Conservation (phyloP, 192 early-diverging fungal species). For the Dissophora globulifera region DNA sequence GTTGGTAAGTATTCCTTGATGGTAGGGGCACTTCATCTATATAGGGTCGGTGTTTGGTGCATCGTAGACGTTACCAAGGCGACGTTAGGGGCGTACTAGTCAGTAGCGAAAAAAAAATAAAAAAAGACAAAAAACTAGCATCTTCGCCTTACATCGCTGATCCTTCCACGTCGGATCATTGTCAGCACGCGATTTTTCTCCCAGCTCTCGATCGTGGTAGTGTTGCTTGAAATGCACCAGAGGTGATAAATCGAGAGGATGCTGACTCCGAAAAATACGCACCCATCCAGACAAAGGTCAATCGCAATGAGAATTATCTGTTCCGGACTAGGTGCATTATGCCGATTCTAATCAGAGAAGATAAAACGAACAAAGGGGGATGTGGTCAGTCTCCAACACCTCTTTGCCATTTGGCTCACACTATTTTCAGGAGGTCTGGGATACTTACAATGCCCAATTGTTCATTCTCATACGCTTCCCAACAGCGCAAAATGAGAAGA, state of each 20-base stretch:
- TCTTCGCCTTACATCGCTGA: constrained; percentile 58
- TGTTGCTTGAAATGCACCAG: constrained; percentile 74
- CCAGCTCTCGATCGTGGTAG: constrained; percentile 87
- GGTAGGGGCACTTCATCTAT: constrained; percentile 81
- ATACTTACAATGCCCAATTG: constrained; percentile 28
- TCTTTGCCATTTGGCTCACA: too few relatives aligned
- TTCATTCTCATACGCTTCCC: constrained; percentile 53
- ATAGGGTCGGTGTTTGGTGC: not conserved
- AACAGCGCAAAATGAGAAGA: constrained; percentile 66
- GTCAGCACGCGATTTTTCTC: constrained; percentile 77
- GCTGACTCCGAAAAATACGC: constrained; percentile 76
- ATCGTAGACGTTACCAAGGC: too few relatives aligned
- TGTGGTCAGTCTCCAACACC: too few relatives aligned
- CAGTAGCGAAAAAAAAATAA: not conserved
- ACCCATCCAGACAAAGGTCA: constrained; percentile 74
- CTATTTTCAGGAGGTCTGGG: not conserved
- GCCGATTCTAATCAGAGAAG: constrained; percentile 18
- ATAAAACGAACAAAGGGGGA: not conserved
- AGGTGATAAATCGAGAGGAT: constrained; percentile 76
- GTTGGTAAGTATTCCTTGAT: constrained; percentile 81
- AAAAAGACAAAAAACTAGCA: not conserved
- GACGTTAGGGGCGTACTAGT: not conserved
- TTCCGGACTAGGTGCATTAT: constrained; percentile 61
- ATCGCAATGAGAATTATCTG: constrained; percentile 81
- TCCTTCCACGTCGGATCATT: constrained; percentile 68